Conservation (phyloP, 305 asterid species). For the Ilex paraguariensis region DNA sequence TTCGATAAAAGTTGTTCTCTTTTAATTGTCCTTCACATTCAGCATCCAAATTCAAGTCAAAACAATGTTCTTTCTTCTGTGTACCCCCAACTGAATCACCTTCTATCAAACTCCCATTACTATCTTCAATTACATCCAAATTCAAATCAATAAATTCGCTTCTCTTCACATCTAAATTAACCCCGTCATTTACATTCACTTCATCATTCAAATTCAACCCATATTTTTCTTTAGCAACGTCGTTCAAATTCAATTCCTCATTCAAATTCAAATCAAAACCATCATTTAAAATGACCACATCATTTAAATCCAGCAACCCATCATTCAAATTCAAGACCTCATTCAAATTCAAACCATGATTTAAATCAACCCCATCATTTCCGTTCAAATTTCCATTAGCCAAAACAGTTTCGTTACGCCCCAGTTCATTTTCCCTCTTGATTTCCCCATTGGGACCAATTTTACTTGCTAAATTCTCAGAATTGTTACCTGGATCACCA, state of each 20-base stretch:
- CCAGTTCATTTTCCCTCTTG: neutral
- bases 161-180: slow-evolving; percentile 29
- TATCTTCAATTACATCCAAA: slow-evolving; percentile 53
- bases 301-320: slow-evolving; percentile 13
- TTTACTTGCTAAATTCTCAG: neutral
- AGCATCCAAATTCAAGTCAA: slow-evolving; percentile 78
- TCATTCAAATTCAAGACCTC: slow-evolving; percentile 27
- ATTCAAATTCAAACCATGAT: neutral
- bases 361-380: neutral
- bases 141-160: slow-evolving; percentile 65
- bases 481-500: slow-evolving; percentile 25
- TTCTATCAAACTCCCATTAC: slow-evolving; percentile 11
- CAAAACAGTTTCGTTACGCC: too few relatives aligned
- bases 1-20: slow-evolving; percentile 7
- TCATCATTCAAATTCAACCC: slow-evolving; percentile 61
- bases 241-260: slow-evolving; percentile 9
- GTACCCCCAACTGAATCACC: slow-evolving; percentile 4
- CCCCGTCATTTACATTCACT: slow-evolving; percentile 37
- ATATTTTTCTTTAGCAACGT: neutral
- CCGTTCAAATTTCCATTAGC: neutral
- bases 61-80: slow-evolving; percentile 32
- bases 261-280: slow-evolving; percentile 16
- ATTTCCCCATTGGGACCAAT: neutral
- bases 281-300: slow-evolving; percentile 5
- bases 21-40: slow-evolving; percentile 21